A percentile compares a stretch with the other conserved stretches of the same genome.
These are phyloP conservation scores for Euphrasia arctica DNA, from an alignment of 305 asterid genomes.

Conservation along the genomic window DNA sequence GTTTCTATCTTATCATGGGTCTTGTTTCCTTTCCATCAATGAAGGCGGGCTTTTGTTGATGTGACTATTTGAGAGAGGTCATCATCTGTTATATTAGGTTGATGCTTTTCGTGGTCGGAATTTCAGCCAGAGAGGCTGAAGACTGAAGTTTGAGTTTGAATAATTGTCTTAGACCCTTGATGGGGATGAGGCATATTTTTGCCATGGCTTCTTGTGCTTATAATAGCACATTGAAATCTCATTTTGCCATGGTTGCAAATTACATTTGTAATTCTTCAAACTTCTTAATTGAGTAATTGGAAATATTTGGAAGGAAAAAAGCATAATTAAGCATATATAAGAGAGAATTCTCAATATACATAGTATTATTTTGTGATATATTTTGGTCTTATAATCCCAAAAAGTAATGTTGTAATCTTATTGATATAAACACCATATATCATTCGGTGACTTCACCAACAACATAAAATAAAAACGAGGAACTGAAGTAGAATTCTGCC, in stretches of 20 bases:
- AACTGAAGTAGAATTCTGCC: conserved; percentile 16
- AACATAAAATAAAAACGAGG: background rate
- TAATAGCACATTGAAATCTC: conserved; percentile 15
- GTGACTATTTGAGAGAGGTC: conserved; percentile 21
- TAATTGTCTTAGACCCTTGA: conserved; percentile 18
- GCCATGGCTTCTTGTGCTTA: conserved; percentile 40
- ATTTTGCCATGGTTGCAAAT: conserved; percentile 46
- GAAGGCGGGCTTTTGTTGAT: conserved; percentile 21
- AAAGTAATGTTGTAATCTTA: too few relatives aligned
- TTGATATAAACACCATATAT: too few relatives aligned
- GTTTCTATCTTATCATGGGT: background rate
- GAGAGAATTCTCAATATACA: background rate
- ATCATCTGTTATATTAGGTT: conserved; percentile 5
- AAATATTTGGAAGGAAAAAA: conserved; percentile 3
- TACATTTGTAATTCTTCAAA: conserved; percentile 24
- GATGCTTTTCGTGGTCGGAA: background rate
- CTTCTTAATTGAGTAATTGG: conserved; percentile 11
- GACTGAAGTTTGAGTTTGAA: background rate
- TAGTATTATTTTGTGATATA: background rate
- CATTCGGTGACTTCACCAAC: background rate
- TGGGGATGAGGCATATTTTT: conserved; percentile 29
- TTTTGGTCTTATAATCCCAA: background rate
- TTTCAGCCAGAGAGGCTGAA: background rate
- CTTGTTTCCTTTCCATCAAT: background rate
- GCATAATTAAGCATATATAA: too few relatives aligned